Evolutionary conservation across 805 yeast species (phyloP).

Genomic region (Lipomyces orientalis): DNA sequence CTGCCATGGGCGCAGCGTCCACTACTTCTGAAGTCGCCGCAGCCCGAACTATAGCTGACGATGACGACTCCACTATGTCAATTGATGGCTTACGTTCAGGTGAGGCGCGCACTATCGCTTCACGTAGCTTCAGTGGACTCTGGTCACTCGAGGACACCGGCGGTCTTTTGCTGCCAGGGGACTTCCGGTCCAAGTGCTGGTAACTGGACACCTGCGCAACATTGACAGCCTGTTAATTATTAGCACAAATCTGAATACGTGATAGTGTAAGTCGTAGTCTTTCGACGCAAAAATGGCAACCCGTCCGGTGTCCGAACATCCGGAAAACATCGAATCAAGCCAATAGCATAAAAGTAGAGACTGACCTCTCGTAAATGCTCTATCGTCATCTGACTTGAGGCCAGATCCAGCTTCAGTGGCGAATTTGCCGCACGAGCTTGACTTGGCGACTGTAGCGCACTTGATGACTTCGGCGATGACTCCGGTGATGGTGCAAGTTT

Average conservation of each 20-base stretch:
- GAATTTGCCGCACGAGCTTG: neutral
- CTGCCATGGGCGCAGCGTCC: neutral
- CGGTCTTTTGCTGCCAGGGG: neutral
- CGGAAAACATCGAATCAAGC: neutral
- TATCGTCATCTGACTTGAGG: conserved; percentile 12
- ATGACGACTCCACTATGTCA: neutral
- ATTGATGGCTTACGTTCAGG: neutral
- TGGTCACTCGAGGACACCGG: neutral
- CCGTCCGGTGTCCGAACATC: neutral
- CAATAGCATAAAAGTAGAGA: neutral
- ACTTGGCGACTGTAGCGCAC: neutral
- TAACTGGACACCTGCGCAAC: conserved; percentile 28
- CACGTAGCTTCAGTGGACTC: neutral
- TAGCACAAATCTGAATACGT: neutral
- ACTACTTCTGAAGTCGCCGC: neutral
- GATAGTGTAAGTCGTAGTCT: neutral
- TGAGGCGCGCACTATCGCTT: neutral
- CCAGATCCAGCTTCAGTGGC: conserved; percentile 13
- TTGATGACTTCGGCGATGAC: conserved; percentile 12
- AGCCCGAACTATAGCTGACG: conserved; percentile 4
- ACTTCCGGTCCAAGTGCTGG: conserved; percentile 19
- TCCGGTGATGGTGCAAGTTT: neutral
- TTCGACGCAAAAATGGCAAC: too few species aligned
- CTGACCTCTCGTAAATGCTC: conserved; percentile 29
- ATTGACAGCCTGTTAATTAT: conserved; percentile 26